Percentiles rank a stretch among this genome's conserved stretches.
phyloP scores from a whole-genome alignment of 2,329 filamentous ascomycete genomes.

The Drechslera avenae region DNA sequence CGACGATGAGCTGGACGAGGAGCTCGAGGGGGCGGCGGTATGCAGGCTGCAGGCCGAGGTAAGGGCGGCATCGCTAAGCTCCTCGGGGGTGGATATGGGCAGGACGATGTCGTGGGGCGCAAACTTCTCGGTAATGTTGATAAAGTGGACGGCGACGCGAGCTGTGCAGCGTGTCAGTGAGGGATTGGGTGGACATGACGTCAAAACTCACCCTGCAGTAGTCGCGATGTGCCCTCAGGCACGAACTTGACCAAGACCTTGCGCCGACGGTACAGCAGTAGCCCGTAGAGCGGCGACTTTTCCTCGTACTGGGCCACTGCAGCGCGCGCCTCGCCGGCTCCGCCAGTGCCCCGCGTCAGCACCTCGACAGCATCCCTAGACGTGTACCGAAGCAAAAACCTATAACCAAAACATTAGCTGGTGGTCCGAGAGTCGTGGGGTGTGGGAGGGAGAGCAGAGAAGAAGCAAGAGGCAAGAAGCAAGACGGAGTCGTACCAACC shows the following conservation, averaged over 20 bases:
- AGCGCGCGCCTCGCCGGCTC: slow-evolving; percentile 81
- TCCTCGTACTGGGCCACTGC: slow-evolving; percentile 80
- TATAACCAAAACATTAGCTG: slow-evolving; percentile 50
- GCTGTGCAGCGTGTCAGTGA: slow-evolving; percentile 58
- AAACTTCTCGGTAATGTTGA: slow-evolving; percentile 68
- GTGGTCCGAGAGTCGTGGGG: slow-evolving; percentile 9
- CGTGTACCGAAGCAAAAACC: slow-evolving; percentile 93
- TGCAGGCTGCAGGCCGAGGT: slow-evolving; percentile 89
- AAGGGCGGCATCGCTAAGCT: slow-evolving; percentile 85
- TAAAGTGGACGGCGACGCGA: slow-evolving; percentile 75
- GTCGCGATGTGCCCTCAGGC: slow-evolving; percentile 85
- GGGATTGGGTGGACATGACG: neutral
- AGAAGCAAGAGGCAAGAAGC: too few species aligned
- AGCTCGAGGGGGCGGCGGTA: slow-evolving; percentile 82
- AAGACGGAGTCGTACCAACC: slow-evolving; percentile 76
- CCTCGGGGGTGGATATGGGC: slow-evolving; percentile 73
- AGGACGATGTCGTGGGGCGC: slow-evolving; percentile 86
- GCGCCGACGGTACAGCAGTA: slow-evolving; percentile 84
- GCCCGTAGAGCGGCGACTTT: slow-evolving; percentile 86
- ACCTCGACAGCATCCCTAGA: slow-evolving; percentile 87
- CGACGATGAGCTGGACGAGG: slow-evolving; percentile 79
- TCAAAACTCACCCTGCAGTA: slow-evolving; percentile 78
- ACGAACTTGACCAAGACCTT: slow-evolving; percentile 93
- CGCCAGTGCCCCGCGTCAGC: slow-evolving; percentile 75
- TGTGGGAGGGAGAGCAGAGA: neutral